A percentile compares a stretch with the other conserved stretches of the same genome.
These are phyloP conservation scores for Beauveria australis DNA, from an alignment of 2,329 filamentous ascomycete genomes.

Conservation along the genomic window DNA sequence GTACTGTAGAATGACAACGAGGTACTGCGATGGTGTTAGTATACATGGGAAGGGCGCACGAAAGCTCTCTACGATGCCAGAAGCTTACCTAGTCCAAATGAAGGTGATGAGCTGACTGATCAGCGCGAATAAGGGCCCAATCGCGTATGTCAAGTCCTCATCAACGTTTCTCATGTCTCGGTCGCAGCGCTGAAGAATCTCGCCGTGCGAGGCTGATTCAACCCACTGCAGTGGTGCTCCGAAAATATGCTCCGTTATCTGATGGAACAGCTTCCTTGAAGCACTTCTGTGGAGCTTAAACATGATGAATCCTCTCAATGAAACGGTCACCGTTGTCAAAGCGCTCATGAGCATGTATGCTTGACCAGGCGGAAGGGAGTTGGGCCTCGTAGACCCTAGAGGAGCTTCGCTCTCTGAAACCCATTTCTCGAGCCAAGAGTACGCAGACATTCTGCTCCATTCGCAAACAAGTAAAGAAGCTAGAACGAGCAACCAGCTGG, in stretches of 20 bases:
- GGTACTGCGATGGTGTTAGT: neutral
- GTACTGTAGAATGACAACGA: slow-evolving; percentile 58
- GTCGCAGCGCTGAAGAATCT: neutral
- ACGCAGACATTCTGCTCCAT: neutral
- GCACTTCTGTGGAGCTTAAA: slow-evolving; percentile 33
- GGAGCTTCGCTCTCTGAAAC: neutral
- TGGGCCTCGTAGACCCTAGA: neutral
- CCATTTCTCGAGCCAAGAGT: neutral
- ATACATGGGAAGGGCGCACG: neutral
- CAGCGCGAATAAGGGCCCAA: neutral
- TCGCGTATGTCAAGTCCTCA: neutral
- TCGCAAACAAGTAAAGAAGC: slow-evolving; percentile 43
- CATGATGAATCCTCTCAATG: slow-evolving; percentile 48
- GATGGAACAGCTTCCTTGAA: neutral
- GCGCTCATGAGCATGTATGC: slow-evolving; percentile 33
- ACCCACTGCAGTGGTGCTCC: neutral
- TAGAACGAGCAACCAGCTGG: slow-evolving; percentile 35
- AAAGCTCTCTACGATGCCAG: neutral
- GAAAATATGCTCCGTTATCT: neutral
- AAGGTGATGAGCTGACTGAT: neutral
- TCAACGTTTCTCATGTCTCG: neutral
- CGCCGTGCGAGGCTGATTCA: neutral
- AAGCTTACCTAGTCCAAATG: neutral
- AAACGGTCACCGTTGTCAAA: slow-evolving; percentile 39
- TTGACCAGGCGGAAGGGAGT: neutral